A percentile compares a stretch with the other conserved stretches of the same genome.
phyloP scores from a whole-genome alignment of 768 basidiomycete genomes.

The Lactarius indigo region DNA sequence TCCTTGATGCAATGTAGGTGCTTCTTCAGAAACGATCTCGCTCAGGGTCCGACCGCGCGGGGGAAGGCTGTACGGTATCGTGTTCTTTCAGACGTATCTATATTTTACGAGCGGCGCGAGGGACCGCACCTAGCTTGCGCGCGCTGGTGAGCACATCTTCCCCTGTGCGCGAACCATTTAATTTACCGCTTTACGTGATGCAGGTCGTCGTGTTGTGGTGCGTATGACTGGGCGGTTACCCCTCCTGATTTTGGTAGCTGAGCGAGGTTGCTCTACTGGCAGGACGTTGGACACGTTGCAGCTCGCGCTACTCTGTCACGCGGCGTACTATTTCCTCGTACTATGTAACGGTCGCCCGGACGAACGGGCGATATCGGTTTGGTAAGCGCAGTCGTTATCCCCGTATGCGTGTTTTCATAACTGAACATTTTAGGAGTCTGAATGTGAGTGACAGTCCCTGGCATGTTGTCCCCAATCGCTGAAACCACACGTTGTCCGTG shows the following conservation, averaged over 20 bases:
- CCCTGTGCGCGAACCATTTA: background rate
- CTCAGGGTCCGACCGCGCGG: background rate
- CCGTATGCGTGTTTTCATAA: too few species aligned
- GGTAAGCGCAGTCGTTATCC: slow-evolving; percentile 2
- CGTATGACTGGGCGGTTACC: background rate
- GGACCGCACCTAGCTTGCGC: background rate
- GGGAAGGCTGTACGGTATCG: slow-evolving; percentile 13
- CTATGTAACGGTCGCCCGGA: background rate
- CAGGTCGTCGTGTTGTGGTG: slow-evolving; percentile 7
- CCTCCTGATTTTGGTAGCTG: background rate
- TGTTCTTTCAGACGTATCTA: slow-evolving; percentile 1
- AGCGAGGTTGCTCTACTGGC: background rate
- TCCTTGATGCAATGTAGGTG: slow-evolving; percentile 3
- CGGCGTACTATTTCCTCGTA: slow-evolving; percentile 10
- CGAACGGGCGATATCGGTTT: background rate
- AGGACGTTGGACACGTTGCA: slow-evolving; percentile 12
- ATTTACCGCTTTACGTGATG: background rate
- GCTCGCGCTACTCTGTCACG: slow-evolving; percentile 6
- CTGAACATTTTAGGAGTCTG: background rate
- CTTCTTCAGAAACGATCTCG: background rate
- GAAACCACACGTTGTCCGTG: background rate
- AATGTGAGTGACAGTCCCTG: slow-evolving; percentile 1
- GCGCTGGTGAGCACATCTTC: background rate
- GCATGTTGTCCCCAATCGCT: background rate
- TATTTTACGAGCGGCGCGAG: slow-evolving; percentile 1